These are phyloP conservation scores for Leccinum variicolor DNA, from an alignment of 768 basidiomycete genomes.

Conservation along the genomic window DNA sequence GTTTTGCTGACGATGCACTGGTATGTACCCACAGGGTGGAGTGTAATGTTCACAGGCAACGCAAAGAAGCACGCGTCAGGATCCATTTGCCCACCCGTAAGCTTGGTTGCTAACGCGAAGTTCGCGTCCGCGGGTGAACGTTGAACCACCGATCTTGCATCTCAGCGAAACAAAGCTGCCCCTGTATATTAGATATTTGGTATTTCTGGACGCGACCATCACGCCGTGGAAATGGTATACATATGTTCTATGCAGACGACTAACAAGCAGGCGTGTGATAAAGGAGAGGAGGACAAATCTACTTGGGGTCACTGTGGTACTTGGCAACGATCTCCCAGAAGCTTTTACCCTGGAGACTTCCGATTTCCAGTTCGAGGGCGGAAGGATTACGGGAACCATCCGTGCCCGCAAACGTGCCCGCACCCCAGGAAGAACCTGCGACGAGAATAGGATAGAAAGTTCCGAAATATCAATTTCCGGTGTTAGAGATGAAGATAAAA, in stretches of 20 bases:
- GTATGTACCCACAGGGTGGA: neutral
- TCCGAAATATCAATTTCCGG: neutral
- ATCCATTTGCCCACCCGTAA: neutral
- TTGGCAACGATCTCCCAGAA: conserved; percentile 51
- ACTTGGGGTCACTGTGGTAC: conserved; percentile 22
- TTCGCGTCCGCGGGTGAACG: neutral
- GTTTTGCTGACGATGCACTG: neutral
- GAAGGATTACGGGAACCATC: conserved; percentile 61
- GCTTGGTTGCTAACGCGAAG: neutral
- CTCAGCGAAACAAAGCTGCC: neutral
- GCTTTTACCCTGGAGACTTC: conserved; percentile 51
- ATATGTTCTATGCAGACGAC: neutral
- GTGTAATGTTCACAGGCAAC: neutral
- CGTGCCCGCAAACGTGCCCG: conserved; percentile 59
- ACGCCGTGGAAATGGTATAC: neutral
- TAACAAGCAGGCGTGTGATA: neutral
- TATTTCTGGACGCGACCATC: neutral
- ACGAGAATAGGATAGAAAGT: neutral
- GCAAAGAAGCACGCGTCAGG: neutral
- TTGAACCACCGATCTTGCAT: neutral
- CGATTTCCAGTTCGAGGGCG: conserved; percentile 54
- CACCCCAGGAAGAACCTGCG: conserved; percentile 75
- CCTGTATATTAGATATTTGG: neutral
- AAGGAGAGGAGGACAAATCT: neutral
- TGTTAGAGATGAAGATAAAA: neutral